These are phyloP conservation scores for Salvia hispanica DNA, from an alignment of 257 asterid genomes.

Conservation along the genomic window DNA sequence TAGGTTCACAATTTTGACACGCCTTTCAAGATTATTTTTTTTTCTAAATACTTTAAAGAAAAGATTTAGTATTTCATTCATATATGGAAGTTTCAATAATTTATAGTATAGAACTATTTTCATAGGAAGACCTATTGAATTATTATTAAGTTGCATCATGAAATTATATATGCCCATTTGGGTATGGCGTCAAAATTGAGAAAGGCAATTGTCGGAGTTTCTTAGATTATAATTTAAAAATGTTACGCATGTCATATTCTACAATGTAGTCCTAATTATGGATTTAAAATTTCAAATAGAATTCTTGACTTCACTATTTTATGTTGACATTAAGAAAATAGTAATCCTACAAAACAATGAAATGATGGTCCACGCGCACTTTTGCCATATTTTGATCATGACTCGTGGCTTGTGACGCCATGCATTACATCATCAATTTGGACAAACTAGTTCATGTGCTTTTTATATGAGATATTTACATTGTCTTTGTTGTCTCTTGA, in stretches of 20 bases:
- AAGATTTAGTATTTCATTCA: not conserved
- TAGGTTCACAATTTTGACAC: slow-evolving; percentile 39
- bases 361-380: slow-evolving; percentile 1
- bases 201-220: not conserved
- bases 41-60: not conserved
- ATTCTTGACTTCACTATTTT: slow-evolving; percentile 19
- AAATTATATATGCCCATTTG: too few species aligned
- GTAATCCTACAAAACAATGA: not conserved
- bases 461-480: too few species aligned
- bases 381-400: slow-evolving; percentile 8
- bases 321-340: not conserved
- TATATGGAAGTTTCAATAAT: not conserved
- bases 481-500: too few species aligned
- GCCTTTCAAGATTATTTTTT: slow-evolving; percentile 19
- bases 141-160: too few species aligned
- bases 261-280: not conserved
- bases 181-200: not conserved
- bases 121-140: too few species aligned
- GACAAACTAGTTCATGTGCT: not conserved
- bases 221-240: not conserved
- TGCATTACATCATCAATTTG: slow-evolving; percentile 25
- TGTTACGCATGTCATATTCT: not conserved
- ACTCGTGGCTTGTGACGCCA: slow-evolving; percentile 23
- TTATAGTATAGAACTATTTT: not conserved
- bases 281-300: not conserved